Percentiles rank a stretch among this genome's conserved stretches.
Conservation (phyloP, 257 asterid genomes). For the Echites panduratus region DNA sequence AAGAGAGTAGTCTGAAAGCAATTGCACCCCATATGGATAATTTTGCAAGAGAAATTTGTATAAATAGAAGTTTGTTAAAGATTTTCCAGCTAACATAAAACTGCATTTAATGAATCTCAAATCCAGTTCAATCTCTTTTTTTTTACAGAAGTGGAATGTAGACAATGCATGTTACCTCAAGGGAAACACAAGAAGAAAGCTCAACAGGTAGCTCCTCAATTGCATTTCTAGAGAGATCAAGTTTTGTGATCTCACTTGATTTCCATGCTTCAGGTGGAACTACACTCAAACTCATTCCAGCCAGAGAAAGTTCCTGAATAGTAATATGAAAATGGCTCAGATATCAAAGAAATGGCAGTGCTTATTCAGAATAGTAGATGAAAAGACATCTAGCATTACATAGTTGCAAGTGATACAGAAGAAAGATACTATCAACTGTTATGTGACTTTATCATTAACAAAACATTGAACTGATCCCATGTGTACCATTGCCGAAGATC, state of each 20-base stretch:
- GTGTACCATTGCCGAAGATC: background rate
- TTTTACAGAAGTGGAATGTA: background rate
- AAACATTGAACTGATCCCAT: background rate
- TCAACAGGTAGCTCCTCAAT: slow-evolving; percentile 79
- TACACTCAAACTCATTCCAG: slow-evolving; percentile 49
- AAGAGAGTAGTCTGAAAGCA: background rate
- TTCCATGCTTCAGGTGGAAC: slow-evolving; percentile 85
- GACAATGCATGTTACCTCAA: slow-evolving; percentile 49
- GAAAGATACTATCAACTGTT: background rate
- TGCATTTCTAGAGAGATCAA: slow-evolving; percentile 71
- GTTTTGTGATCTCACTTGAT: slow-evolving; percentile 56
- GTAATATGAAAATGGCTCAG: slow-evolving; percentile 8
- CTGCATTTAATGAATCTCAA: background rate
- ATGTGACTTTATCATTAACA: background rate
- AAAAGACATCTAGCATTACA: background rate
- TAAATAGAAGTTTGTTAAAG: background rate
- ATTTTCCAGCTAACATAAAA: background rate
- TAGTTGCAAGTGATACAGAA: background rate
- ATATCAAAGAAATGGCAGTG: background rate
- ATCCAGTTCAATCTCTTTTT: background rate
- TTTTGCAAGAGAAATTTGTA: background rate
- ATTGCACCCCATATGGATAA: background rate
- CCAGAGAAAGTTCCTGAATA: slow-evolving; percentile 81
- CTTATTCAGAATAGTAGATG: background rate
- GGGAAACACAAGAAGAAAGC: slow-evolving; percentile 65